Base-by-base conservation (phyloP, 768 basidiomycete species). In the Suillus hirtellus region DNA sequence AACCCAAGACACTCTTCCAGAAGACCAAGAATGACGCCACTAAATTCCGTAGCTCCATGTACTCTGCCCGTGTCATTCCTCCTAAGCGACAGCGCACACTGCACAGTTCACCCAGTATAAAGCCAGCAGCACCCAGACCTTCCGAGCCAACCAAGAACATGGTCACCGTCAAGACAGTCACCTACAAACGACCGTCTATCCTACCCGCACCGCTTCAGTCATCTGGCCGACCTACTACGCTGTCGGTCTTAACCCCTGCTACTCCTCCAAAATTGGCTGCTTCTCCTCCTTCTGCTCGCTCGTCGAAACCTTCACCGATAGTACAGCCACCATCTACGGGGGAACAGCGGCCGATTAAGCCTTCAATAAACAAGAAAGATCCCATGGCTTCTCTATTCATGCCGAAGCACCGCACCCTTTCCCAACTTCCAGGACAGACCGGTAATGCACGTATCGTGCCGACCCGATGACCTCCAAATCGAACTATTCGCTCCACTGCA, bases 1-100 rank as follows among this genome's bases (percentile, higher is more conserved):
- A 77, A 44, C 86, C 89, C 24, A 92, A 88, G 76, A 81, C 88
- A 17, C 78, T 93, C 21, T 88, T 94, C 67, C 89, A 93, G 78
- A 92, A 90, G 76, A 87, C 90, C 7, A 85, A 84, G 63, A 80
- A 79, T 49, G 89, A 92, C 68, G 87, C 90, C 12, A 86, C 84
- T 34, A 89, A 85, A 73, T 75, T 88, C 53, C 86, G 87, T 72
- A 85, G 83, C 72, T 82, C 83, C 37, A 76, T 91, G 68, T 88
- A 85, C 68, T 77, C 76, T 53, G 72, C 82, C 55, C 82, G 82
- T 50, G 79, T 83, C 63, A 63, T 86, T 38, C 85, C 85, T 21
- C 73, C 78, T 54, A 86, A 83, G 72, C 74, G 73, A 60, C 78
- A 79, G 68, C 80, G 78, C 58, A 77, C 79, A 62, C 75, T 78